Percentiles rank a stretch among this genome's conserved stretches.
These are phyloP conservation scores for Collybia mongolica DNA, from an alignment of 768 basidiomycete genomes.

Conservation along the genomic window DNA sequence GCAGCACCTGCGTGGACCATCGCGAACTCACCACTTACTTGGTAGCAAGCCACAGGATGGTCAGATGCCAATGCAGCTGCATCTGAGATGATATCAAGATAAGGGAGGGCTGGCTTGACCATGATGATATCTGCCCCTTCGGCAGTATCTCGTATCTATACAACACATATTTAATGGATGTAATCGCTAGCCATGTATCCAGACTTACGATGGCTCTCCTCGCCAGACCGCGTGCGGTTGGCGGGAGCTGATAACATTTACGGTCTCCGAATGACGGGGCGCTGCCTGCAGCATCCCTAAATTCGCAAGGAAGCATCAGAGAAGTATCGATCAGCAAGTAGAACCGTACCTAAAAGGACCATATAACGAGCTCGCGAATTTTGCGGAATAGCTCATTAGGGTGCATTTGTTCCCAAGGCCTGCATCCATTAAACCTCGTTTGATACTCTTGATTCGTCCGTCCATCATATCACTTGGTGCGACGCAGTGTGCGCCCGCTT, in stretches of 20 bases:
- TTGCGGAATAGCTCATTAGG: slow-evolving; percentile 96
- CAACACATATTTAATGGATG: slow-evolving; percentile 3
- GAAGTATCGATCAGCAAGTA: background rate
- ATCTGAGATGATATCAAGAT: slow-evolving; percentile 94
- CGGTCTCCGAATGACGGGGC: slow-evolving; percentile 93
- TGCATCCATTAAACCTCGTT: slow-evolving; percentile 76
- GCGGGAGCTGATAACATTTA: slow-evolving; percentile 98
- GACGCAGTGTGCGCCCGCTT: slow-evolving; percentile 96
- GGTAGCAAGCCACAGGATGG: slow-evolving; percentile 94
- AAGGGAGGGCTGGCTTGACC: slow-evolving; percentile 96
- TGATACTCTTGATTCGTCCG: slow-evolving; percentile 88
- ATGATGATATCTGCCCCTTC: slow-evolving; percentile 99
- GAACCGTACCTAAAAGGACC: slow-evolving; percentile 85
- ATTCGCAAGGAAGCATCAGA: background rate
- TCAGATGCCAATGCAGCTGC: slow-evolving; percentile 78
- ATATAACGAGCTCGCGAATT: slow-evolving; percentile 93
- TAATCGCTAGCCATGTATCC: background rate
- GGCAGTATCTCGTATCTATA: slow-evolving; percentile 76
- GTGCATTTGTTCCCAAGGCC: slow-evolving; percentile 87
- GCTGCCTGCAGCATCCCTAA: slow-evolving; percentile 95
- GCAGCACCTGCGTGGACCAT: slow-evolving; percentile 95
- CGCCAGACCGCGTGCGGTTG: slow-evolving; percentile 84
- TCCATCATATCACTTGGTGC: slow-evolving; percentile 99
- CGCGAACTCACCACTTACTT: slow-evolving; percentile 96
- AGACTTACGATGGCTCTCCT: slow-evolving; percentile 84